Evolutionary conservation across 352 stramenopile species (phyloP), one percentile per base, ranked within the genome.

Genomic region (Paralagenidium karlingii): DNA sequence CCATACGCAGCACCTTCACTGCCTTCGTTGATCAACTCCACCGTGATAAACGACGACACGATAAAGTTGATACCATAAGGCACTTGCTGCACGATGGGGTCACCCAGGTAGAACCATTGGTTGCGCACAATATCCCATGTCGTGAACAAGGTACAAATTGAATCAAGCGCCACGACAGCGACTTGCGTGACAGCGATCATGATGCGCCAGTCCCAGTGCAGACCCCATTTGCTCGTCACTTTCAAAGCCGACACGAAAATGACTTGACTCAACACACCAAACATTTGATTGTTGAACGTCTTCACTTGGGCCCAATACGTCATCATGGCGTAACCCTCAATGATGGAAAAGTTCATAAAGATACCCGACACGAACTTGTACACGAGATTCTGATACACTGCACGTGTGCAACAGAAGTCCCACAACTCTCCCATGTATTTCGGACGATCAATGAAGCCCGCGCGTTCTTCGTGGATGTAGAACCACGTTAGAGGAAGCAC

Each of bases 281-380:
- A 38, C 82, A 47, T 34, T 53, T 78, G 38, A 54, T 76, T 51
- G 60, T 75, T 67, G 11, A 84, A 43, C 3, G 70, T 67, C 13
- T 58, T 56, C 28, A 82, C 62, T 19, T 49, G 47, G 15, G 67
- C 55, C 65, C 65, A 84, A 43, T 71, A 71, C 41, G 76, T 61
- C 19, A 79, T 59, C 4, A 64, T 63, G 37, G 60, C 58, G 36
- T 70, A 62, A n/a, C 57, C 63, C 1, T 63, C 69, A 34, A 81
- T 69, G 31, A 60, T 71, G 28, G 55, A 57, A 36, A 80, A 60
- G 36, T 50, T 64, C 43, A 49, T 66, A 28, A 84, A 64, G 51
- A 86, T 70, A 28, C 59, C 64, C 25, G 81, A 70, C 43, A 78
- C 58, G 27, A 80, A 78, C 36, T 77, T 57, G 53, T 77, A 83